phyloP scores from a whole-genome alignment of 495 filamentous ascomycete species.

The Penicillium angulare region DNA sequence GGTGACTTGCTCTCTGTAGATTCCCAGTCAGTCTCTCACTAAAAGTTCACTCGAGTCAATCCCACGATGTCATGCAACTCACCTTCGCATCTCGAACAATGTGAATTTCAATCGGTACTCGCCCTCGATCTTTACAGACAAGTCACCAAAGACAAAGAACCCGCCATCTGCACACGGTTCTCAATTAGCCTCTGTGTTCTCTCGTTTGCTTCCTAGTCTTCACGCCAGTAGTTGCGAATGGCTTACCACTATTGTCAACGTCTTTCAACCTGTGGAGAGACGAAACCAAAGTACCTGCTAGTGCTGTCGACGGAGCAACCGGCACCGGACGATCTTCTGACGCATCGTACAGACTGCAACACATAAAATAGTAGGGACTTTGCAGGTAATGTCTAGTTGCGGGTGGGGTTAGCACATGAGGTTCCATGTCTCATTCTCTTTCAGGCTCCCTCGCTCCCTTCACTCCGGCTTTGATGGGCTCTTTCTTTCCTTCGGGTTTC shows the following conservation, averaged over 20 bases:
- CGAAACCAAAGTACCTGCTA: slow-evolving; percentile 82
- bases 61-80: slow-evolving; percentile 23
- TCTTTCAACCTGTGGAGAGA: slow-evolving; percentile 94
- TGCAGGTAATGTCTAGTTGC: slow-evolving; percentile 60
- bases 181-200: neutral
- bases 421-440: too few relatives aligned
- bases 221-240: neutral
- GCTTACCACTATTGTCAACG: slow-evolving; percentile 72
- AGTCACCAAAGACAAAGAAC: slow-evolving; percentile 96
- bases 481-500: too few relatives aligned
- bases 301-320: slow-evolving; percentile 50
- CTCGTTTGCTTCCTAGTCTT: neutral
- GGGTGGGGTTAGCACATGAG: neutral
- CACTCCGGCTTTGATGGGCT: neutral
- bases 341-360: slow-evolving; percentile 64
- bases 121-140: slow-evolving; percentile 82
- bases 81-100: slow-evolving; percentile 81
- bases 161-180: slow-evolving; percentile 64
- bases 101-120: slow-evolving; percentile 79
- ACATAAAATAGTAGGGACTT: slow-evolving; percentile 85
- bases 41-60: neutral
- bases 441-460: neutral
- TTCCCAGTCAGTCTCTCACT: slow-evolving; percentile 7
- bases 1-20: slow-evolving; percentile 48
- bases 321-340: slow-evolving; percentile 57